Percentiles rank a stretch among this genome's conserved stretches.
phyloP scores from a whole-genome alignment of 306 rosid species.

The Fagus crenata region DNA sequence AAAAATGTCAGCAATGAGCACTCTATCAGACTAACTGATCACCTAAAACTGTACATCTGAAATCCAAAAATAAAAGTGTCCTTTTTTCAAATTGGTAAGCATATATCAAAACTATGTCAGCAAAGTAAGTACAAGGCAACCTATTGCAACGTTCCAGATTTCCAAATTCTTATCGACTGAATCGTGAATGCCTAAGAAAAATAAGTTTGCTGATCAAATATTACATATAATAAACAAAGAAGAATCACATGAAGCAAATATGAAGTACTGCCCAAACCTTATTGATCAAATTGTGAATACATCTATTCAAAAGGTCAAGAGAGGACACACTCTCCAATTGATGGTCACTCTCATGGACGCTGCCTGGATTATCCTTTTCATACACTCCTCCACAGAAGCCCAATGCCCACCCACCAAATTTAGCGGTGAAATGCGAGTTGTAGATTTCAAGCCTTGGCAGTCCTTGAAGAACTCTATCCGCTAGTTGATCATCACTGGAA shows the following conservation, averaged over 20 bases:
- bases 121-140: neutral
- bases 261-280: conserved; percentile 43
- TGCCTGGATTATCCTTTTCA: conserved; percentile 70
- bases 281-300: conserved; percentile 62
- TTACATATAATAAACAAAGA: neutral
- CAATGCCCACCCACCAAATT: conserved; percentile 76
- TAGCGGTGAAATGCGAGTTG: conserved; percentile 67
- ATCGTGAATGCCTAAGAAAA: neutral
- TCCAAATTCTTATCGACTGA: conserved; percentile 3
- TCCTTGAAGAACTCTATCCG: conserved; percentile 44
- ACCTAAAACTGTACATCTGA: conserved; percentile 4
- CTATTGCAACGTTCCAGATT: neutral
- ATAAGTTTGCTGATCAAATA: neutral
- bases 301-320: conserved; percentile 77
- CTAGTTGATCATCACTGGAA: conserved; percentile 54
- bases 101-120: neutral
- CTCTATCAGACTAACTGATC: conserved; percentile 8
- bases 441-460: conserved; percentile 68
- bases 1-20: conserved; percentile 16
- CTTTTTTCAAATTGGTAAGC: neutral
- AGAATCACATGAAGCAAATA: conserved; percentile 13
- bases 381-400: conserved; percentile 84
- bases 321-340: conserved; percentile 47
- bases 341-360: conserved; percentile 41
- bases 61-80: neutral